phyloP scores from a whole-genome alignment of 495 filamentous ascomycete species.

The Penicillium lividum region DNA sequence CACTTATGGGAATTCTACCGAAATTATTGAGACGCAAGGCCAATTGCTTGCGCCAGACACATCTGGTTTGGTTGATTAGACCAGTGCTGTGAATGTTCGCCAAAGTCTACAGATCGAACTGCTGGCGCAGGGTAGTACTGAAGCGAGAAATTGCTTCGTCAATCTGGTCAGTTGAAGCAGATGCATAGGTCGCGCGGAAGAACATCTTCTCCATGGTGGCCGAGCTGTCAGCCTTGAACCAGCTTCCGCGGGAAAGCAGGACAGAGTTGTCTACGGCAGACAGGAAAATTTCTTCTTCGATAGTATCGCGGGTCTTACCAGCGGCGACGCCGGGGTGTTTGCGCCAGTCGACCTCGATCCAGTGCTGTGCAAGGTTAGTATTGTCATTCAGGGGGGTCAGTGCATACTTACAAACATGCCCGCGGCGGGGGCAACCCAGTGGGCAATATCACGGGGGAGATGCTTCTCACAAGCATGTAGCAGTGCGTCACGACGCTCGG shows the following conservation, averaged over 20 bases:
- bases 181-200: constrained; percentile 87
- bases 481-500: constrained; percentile 70
- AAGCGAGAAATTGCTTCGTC: constrained; percentile 76
- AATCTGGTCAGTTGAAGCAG: constrained; percentile 74
- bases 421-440: constrained; percentile 81
- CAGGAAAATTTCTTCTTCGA: constrained; percentile 86
- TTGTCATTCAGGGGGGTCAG: background rate
- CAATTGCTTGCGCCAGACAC: background rate
- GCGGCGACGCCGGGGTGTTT: constrained; percentile 64
- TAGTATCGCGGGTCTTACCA: constrained; percentile 59
- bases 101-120: constrained; percentile 50
- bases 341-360: constrained; percentile 76
- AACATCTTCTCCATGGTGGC: constrained; percentile 58
- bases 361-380: constrained; percentile 56
- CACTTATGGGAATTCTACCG: background rate
- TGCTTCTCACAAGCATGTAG: constrained; percentile 81
- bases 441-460: constrained; percentile 74
- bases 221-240: constrained; percentile 73
- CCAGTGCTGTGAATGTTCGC: background rate
- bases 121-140: constrained; percentile 64
- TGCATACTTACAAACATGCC: constrained; percentile 87
- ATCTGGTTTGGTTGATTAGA: background rate
- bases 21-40: background rate
- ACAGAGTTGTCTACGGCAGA: constrained; percentile 68
- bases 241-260: constrained; percentile 77